Evolutionary conservation across 352 stramenopile species (phyloP), one percentile per base, ranked within the genome.

Genomic region (Phytophthora idaei): DNA sequence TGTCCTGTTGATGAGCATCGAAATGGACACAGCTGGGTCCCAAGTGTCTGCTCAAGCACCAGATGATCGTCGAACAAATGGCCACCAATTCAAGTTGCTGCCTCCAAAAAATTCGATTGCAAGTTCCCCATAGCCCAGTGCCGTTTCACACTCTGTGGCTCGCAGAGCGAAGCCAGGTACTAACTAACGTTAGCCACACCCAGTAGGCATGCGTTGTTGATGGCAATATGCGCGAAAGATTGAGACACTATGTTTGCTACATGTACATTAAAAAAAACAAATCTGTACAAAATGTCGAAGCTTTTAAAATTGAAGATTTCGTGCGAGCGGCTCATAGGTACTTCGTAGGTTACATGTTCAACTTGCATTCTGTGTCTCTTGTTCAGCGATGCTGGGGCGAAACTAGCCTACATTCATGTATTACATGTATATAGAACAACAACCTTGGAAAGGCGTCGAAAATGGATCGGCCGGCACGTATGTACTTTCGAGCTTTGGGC

Each of bases 61-160:
- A 65, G 41, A 48, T 65, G 61, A 57, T 25, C 1, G 31, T 39
- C 21, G 21, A 32, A 53, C 28, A 37, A 37, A 55, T 15, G 48
- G 28, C 52, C 61, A 63, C 25, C 9, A 53, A 29, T 42, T 55
- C 50, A 39, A 61, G 32, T 37, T 5, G 29, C 8, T 5, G 32
- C 5, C 2, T 11, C 9, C 34, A 14, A 42, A 54, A 54, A 60
- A 60, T 56, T 27, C 62, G 31, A 70, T 39, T 41, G 57, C 34
- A 31, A 64, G 27, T 71, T 71, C 64, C 11, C 42, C 50, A 53
- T 54, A 71, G 57, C 50, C 64, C 31, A 27, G 47, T 67, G 64
- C 21, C 27, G 41, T 47, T 62, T 61, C 42, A 29, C 21, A 48
- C 39, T 53, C 31, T 57, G 60, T 51, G 42, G 45, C 34, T 44